These are phyloP conservation scores for Strigomonas culicis DNA, from an alignment of 208 protist species.

Conservation along the genomic window DNA sequence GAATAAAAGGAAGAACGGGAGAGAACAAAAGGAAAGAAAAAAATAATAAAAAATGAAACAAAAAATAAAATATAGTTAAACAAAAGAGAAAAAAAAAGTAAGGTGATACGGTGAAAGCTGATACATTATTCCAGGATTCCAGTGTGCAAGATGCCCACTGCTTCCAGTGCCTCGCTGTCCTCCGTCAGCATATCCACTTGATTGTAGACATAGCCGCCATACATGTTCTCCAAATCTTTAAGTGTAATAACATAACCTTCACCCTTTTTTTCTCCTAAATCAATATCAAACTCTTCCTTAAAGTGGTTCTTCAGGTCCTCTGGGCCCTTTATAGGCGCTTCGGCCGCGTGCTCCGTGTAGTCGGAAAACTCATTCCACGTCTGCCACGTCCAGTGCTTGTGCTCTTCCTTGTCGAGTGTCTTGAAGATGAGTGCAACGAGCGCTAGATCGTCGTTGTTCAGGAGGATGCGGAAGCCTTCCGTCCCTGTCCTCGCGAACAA, in stretches of 20 bases:
- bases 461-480: constrained; percentile 70
- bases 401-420: constrained; percentile 36
- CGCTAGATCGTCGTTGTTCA: constrained; percentile 46
- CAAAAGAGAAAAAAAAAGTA: background rate
- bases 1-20: background rate
- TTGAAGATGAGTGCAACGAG: constrained; percentile 66
- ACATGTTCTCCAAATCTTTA: constrained; percentile 78
- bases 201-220: constrained; percentile 81
- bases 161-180: constrained; percentile 62
- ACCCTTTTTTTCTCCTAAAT: constrained; percentile 12
- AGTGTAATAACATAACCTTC: constrained; percentile 33
- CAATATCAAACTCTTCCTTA: constrained; percentile 72
- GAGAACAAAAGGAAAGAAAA: background rate
- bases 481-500: constrained; percentile 53
- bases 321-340: constrained; percentile 25
- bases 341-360: constrained; percentile 28
- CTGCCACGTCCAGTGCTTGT: constrained; percentile 58
- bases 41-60: constrained; percentile 21
- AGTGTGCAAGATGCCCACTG: constrained; percentile 46
- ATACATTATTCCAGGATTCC: constrained; percentile 54
- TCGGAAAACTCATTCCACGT: constrained; percentile 65
- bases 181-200: constrained; percentile 63
- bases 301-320: constrained; percentile 53
- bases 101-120: background rate
- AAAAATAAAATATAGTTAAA: constrained; percentile 6